Percentiles rank a stretch among this genome's conserved stretches.
These are phyloP conservation scores for Verticillium isaacii DNA, from an alignment of 2,329 filamentous ascomycete genomes.

Conservation along the genomic window DNA sequence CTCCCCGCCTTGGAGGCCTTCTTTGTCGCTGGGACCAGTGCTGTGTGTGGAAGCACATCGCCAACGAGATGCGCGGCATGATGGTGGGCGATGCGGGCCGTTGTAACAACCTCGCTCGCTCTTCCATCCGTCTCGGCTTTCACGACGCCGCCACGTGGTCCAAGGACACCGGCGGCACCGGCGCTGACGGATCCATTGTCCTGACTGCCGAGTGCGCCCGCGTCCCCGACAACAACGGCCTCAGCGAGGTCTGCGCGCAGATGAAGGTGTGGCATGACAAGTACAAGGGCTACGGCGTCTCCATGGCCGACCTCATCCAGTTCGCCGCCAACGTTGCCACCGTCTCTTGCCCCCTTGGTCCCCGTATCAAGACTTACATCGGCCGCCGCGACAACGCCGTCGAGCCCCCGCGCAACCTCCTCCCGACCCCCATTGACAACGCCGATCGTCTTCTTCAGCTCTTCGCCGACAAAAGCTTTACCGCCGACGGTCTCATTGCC, in stretches of 20 bases:
- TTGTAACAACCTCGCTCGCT: conserved; percentile 38
- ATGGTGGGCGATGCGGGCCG: conserved; percentile 32
- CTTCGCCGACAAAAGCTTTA: conserved; percentile 50
- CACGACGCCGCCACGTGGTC: conserved; percentile 43
- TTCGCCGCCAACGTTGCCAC: conserved; percentile 46
- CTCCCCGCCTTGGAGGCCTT: conserved; percentile 17
- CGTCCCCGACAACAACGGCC: conserved; percentile 39
- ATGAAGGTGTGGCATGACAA: conserved; percentile 34
- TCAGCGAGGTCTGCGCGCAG: conserved; percentile 36
- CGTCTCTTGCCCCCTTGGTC: conserved; percentile 38
- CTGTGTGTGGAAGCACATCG: conserved; percentile 40
- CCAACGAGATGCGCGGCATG: conserved; percentile 28
- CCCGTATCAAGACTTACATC: conserved; percentile 44
- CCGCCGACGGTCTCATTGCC: conserved; percentile 43
- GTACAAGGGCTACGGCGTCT: conserved; percentile 35
- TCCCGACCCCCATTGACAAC: conserved; percentile 37
- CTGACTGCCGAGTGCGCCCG: conserved; percentile 31
- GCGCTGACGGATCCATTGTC: conserved; percentile 42
- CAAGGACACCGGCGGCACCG: conserved; percentile 29
- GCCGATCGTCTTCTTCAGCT: conserved; percentile 43
- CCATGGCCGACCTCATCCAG: conserved; percentile 51
- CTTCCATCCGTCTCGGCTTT: conserved; percentile 41
- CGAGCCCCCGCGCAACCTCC: conserved; percentile 31
- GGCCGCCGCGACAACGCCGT: conserved; percentile 41
- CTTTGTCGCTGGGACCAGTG: conserved; percentile 33